Conservation (phyloP, 306 rosid genomes). For the Pterocarpus macrocarpus region DNA sequence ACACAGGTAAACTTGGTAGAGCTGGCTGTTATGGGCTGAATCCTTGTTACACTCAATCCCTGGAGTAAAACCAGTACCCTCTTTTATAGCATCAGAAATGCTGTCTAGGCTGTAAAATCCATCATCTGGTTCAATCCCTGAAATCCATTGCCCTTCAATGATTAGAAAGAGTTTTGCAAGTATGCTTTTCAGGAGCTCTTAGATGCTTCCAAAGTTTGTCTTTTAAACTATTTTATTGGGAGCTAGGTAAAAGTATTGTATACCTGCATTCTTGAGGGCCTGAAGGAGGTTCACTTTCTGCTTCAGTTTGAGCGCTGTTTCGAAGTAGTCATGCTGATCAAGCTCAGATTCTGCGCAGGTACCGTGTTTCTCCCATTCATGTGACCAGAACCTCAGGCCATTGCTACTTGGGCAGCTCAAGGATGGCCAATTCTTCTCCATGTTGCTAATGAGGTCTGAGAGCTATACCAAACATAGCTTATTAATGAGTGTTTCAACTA, state of each 20-base stretch:
- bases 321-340: conserved; percentile 72
- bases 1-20: conserved; percentile 74
- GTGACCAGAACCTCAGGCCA: conserved; percentile 82
- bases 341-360: conserved; percentile 81
- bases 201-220: not conserved
- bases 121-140: conserved; percentile 76
- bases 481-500: not conserved
- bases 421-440: conserved; percentile 80
- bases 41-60: conserved; percentile 72
- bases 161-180: conserved; percentile 4
- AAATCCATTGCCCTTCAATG: conserved; percentile 31
- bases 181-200: not conserved
- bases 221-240: not conserved
- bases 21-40: conserved; percentile 54
- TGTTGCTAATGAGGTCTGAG: conserved; percentile 59
- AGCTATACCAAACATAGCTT: conserved; percentile 46
- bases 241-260: not conserved
- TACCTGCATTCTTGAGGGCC: conserved; percentile 65
- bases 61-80: conserved; percentile 58
- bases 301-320: conserved; percentile 70
- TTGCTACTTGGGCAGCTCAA: conserved; percentile 91
- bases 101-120: conserved; percentile 58
- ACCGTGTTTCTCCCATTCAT: conserved; percentile 92
- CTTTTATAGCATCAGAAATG: conserved; percentile 60
- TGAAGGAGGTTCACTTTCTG: conserved; percentile 65